A percentile compares a stretch with the other conserved stretches of the same genome.
These are phyloP conservation scores for Pseudocercospora ulei DNA, from an alignment of 2,329 filamentous ascomycete genomes.

Conservation along the genomic window DNA sequence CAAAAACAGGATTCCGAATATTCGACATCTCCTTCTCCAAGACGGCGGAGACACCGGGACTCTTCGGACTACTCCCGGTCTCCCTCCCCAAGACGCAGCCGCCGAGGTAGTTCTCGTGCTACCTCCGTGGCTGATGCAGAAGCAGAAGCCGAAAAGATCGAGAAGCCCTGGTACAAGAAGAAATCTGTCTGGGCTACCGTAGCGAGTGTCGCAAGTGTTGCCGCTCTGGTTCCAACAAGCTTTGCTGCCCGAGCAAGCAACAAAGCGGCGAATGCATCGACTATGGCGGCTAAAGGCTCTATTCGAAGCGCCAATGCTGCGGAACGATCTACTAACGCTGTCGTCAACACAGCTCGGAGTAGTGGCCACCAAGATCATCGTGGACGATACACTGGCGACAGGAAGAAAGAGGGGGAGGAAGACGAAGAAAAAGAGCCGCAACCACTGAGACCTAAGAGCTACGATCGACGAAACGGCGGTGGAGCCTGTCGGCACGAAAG, in stretches of 20 bases:
- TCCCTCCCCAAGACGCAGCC: constrained; percentile 12
- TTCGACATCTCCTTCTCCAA: constrained; percentile 4
- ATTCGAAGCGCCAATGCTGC: constrained; percentile 16
- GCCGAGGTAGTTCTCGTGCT: constrained; percentile 4
- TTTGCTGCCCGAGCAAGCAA: constrained; percentile 14
- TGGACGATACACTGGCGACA: constrained; percentile 18
- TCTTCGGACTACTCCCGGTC: constrained; percentile 10
- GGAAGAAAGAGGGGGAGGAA: constrained; percentile 9
- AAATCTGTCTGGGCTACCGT: constrained; percentile 23
- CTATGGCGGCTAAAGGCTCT: constrained; percentile 15
- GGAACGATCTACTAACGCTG: constrained; percentile 17
- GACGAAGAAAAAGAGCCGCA: constrained; percentile 7
- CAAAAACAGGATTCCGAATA: not conserved
- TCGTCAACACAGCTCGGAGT: constrained; percentile 22
- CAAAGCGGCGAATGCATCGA: constrained; percentile 15
- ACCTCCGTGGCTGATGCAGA: constrained; percentile 3
- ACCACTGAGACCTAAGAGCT: not conserved
- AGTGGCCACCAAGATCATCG: constrained; percentile 22
- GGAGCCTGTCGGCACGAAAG: constrained; percentile 4
- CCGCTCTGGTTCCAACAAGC: constrained; percentile 16
- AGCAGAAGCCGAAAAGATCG: constrained; percentile 8
- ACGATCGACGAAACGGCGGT: constrained; percentile 5
- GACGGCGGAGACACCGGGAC: constrained; percentile 7
- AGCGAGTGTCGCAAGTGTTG: constrained; percentile 19
- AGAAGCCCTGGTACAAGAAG: constrained; percentile 23